phyloP scores from a whole-genome alignment of 1,139 yeast genomes.

The Williopsis jadinii region DNA sequence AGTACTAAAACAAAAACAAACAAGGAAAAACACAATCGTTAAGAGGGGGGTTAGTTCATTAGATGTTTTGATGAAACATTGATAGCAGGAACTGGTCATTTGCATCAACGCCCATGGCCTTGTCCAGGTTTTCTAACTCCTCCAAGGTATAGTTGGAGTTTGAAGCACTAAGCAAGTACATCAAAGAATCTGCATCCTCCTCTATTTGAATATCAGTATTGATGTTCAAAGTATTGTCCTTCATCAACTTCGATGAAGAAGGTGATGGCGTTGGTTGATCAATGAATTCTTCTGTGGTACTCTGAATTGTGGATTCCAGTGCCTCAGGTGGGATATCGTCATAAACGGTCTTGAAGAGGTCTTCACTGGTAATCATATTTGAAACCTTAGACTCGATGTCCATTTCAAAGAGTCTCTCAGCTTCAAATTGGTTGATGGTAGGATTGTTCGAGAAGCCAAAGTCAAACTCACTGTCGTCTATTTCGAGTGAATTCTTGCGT shows the following conservation, averaged over 20 bases:
- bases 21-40: too few species aligned
- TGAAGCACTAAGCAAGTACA: conserved; percentile 15
- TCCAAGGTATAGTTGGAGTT: conserved; percentile 18
- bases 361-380: conserved; percentile 2
- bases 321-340: neutral
- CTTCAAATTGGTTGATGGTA: neutral
- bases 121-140: conserved; percentile 21
- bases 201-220: conserved; percentile 1
- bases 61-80: too few species aligned
- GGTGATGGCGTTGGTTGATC: neutral
- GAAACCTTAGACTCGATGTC: conserved; percentile 3
- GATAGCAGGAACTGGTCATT: conserved; percentile 20
- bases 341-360: conserved; percentile 5
- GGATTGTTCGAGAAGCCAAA: neutral
- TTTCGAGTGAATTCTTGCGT: neutral
- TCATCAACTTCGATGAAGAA: too few species aligned
- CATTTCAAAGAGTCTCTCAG: conserved; percentile 6
- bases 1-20: too few species aligned
- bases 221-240: neutral
- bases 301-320: neutral
- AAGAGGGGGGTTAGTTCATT: too few species aligned
- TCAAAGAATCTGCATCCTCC: conserved; percentile 16
- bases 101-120: conserved; percentile 22
- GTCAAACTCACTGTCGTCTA: neutral
- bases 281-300: neutral